Evolutionary conservation across 2,329 filamentous ascomycete species (phyloP).

Genomic region (Phaeophleospora eucalypticola): DNA sequence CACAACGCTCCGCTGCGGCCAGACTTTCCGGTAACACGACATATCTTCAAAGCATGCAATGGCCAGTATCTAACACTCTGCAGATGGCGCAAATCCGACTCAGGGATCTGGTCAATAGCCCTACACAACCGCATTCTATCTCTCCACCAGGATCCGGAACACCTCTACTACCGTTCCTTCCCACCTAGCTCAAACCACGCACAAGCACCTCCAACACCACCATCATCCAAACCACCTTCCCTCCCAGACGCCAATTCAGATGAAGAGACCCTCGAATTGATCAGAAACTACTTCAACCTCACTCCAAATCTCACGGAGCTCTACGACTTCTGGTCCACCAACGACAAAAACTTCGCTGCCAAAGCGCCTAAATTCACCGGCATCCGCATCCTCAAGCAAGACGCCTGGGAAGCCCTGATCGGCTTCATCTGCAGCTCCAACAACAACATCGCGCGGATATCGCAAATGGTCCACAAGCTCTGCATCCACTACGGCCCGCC

Average conservation of each 20-base stretch:
- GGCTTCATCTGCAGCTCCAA: conserved; percentile 98
- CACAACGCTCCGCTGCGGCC: conserved; percentile 88
- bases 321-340: conserved; percentile 81
- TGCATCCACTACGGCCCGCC: conserved; percentile 79
- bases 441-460: conserved; percentile 94
- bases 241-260: conserved; percentile 35
- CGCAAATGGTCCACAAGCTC: conserved; percentile 92
- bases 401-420: conserved; percentile 90
- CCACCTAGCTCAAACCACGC: conserved; percentile 43
- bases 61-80: conserved; percentile 1
- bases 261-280: conserved; percentile 69
- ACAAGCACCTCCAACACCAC: conserved; percentile 34
- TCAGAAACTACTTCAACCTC: conserved; percentile 85
- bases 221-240: conserved; percentile 36
- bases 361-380: conserved; percentile 84
- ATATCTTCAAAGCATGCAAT: not conserved
- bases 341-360: conserved; percentile 83
- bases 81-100: conserved; percentile 78
- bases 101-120: conserved; percentile 84
- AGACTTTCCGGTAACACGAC: conserved; percentile 67
- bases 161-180: conserved; percentile 75
- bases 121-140: conserved; percentile 81
- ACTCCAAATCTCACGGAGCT: conserved; percentile 68
- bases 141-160: conserved; percentile 72
- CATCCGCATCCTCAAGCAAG: conserved; percentile 86